Evolutionary conservation across 2,329 filamentous ascomycete genomes (phyloP).

Genomic region (Alternaria hordeiaustralica): DNA sequence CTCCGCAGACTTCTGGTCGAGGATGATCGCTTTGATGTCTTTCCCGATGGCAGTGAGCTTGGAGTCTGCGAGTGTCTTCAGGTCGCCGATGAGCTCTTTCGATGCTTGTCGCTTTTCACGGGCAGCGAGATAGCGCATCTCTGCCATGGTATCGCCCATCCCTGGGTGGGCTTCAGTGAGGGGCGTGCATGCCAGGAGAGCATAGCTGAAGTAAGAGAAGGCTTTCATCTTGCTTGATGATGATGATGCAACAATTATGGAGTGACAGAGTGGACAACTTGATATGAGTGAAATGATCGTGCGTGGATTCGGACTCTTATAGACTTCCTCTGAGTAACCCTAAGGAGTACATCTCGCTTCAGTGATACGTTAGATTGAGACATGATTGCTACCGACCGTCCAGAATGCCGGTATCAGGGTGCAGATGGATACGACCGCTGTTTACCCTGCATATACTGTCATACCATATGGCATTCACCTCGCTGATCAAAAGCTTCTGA

Average conservation of each 20-base stretch:
- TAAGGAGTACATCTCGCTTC: constrained; percentile 3
- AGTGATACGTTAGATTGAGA: constrained; percentile 11
- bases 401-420: neutral
- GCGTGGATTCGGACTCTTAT: neutral
- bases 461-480: neutral
- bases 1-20: constrained; percentile 32
- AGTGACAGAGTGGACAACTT: neutral
- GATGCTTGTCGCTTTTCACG: constrained; percentile 31
- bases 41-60: constrained; percentile 42
- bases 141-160: constrained; percentile 33
- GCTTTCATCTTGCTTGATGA: constrained; percentile 8
- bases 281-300: neutral
- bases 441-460: constrained; percentile 2
- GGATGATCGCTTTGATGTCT: constrained; percentile 44
- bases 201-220: constrained; percentile 25
- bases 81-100: constrained; percentile 45
- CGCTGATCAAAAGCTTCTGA: constrained; percentile 1
- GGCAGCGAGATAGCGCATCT: constrained; percentile 25
- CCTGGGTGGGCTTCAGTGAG: constrained; percentile 34
- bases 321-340: neutral
- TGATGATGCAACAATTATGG: neutral
- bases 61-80: constrained; percentile 38
- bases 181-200: constrained; percentile 19
- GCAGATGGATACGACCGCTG: constrained; percentile 30
- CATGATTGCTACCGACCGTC: neutral